Evolutionary conservation across 768 basidiomycete species (phyloP).

Genomic region (Kockovaella imperatae): DNA sequence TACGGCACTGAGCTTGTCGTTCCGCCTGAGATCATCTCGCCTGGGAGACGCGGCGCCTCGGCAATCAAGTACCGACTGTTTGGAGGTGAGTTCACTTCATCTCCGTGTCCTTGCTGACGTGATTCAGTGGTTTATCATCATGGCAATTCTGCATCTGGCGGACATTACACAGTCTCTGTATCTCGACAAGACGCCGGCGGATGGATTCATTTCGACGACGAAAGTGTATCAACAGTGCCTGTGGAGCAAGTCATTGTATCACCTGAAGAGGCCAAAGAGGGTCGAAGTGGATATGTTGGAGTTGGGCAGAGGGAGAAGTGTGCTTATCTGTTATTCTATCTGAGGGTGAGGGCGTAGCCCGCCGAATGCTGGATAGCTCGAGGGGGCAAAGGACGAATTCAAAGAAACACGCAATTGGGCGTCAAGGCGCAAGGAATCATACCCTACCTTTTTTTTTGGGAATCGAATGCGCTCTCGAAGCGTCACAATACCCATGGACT

Average conservation of each 20-base stretch:
- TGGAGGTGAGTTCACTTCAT: slow-evolving; percentile 54
- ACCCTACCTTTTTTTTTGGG: background rate
- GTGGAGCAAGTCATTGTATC: slow-evolving; percentile 45
- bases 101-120: slow-evolving; percentile 4
- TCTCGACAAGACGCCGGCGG: slow-evolving; percentile 60
- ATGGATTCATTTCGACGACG: slow-evolving; percentile 94
- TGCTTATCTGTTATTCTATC: slow-evolving; percentile 83
- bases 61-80: slow-evolving; percentile 68
- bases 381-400: no score
- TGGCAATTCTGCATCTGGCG: slow-evolving; percentile 78
- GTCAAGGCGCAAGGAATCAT: background rate
- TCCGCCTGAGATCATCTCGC: slow-evolving; percentile 55
- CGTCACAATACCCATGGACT: background rate
- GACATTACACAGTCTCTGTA: slow-evolving; percentile 91
- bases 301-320: slow-evolving; percentile 55
- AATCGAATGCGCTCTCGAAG: background rate
- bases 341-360: slow-evolving; percentile 49
- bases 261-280: slow-evolving; percentile 61
- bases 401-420: background rate
- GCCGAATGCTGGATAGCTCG: no score
- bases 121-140: slow-evolving; percentile 80
- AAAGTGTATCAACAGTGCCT: slow-evolving; percentile 67
- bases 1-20: slow-evolving; percentile 74
- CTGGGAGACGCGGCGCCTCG: slow-evolving; percentile 48
- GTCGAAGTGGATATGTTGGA: slow-evolving; percentile 33